Conservation (phyloP, 1,284 basidiomycete genomes). For the Ceratobasidium sp. region DNA sequence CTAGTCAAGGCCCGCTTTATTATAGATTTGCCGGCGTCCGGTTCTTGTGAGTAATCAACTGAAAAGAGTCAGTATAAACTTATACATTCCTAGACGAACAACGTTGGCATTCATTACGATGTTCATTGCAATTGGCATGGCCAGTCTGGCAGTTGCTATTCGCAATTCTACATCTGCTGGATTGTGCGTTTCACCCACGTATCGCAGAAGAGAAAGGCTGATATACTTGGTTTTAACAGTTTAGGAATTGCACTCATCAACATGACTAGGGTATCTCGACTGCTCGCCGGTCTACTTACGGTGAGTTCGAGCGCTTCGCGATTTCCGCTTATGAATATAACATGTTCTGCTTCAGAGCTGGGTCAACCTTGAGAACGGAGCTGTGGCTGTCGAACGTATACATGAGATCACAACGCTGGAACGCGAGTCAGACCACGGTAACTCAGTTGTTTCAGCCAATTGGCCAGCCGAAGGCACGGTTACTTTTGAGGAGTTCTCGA, state of each 20-base stretch:
- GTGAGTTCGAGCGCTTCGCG: slow-evolving; percentile 7
- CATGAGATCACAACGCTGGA: slow-evolving; percentile 53
- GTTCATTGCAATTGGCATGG: slow-evolving; percentile 51
- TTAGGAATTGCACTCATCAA: slow-evolving; percentile 56
- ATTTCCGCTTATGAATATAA: no score
- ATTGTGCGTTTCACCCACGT: slow-evolving; percentile 4
- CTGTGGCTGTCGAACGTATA: slow-evolving; percentile 56
- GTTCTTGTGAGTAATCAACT: no score
- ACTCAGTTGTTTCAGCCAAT: background rate
- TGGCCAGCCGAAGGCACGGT: slow-evolving; percentile 57
- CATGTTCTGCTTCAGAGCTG: slow-evolving; percentile 52
- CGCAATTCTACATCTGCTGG: slow-evolving; percentile 51
- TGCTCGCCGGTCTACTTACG: slow-evolving; percentile 47
- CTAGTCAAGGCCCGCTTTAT: slow-evolving; percentile 53
- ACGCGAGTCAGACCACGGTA: slow-evolving; percentile 51
- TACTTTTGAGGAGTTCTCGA: slow-evolving; percentile 55
- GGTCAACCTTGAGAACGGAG: slow-evolving; percentile 57
- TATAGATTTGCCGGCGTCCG: slow-evolving; percentile 53
- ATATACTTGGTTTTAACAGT: background rate
- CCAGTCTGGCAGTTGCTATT: slow-evolving; percentile 52
- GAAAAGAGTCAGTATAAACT: no score
- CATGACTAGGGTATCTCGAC: slow-evolving; percentile 49
- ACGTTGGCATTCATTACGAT: slow-evolving; percentile 51
- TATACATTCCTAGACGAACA: no score
- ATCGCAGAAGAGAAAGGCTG: background rate